A percentile compares a stretch with the other conserved stretches of the same genome.
These are phyloP conservation scores for Aspergillus amoenus DNA, from an alignment of 2,329 filamentous ascomycete species.

Conservation along the genomic window DNA sequence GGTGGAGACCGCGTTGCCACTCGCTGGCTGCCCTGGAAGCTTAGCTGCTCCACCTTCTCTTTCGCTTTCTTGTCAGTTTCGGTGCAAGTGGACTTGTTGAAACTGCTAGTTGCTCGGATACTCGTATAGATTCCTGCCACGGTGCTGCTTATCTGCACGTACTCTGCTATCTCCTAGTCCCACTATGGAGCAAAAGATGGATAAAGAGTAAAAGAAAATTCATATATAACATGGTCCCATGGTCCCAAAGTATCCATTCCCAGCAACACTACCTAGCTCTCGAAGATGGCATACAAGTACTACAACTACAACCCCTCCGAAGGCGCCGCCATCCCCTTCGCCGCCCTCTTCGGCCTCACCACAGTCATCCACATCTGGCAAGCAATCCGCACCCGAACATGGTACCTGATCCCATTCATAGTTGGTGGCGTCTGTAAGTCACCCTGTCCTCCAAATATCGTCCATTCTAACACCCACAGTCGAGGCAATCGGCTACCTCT, in stretches of 20 bases:
- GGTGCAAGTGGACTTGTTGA: no score
- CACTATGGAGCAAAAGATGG: no score
- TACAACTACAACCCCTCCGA: conserved; percentile 27
- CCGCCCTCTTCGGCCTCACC: conserved; percentile 21
- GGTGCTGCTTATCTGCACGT: no score
- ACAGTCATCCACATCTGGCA: conserved; percentile 24
- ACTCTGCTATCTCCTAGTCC: no score
- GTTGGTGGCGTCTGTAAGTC: conserved; percentile 39
- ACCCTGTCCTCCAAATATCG: background rate
- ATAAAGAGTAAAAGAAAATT: no score
- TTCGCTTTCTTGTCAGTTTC: background rate
- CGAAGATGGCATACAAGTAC: conserved; percentile 6
- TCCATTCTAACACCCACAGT: background rate
- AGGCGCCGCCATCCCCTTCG: conserved; percentile 24
- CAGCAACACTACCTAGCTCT: no score
- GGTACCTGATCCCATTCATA: conserved; percentile 29
- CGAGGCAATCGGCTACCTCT: conserved; percentile 13
- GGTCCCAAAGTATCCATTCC: background rate
- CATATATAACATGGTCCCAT: background rate
- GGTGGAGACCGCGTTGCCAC: background rate
- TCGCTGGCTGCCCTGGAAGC: background rate
- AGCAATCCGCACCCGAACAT: conserved; percentile 23
- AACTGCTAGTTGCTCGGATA: no score
- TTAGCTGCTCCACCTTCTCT: background rate
- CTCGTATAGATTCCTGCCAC: no score